A percentile compares a stretch with the other conserved stretches of the same genome.
Conservation (phyloP, 2,329 filamentous ascomycete species). For the Fusarium sp. region DNA sequence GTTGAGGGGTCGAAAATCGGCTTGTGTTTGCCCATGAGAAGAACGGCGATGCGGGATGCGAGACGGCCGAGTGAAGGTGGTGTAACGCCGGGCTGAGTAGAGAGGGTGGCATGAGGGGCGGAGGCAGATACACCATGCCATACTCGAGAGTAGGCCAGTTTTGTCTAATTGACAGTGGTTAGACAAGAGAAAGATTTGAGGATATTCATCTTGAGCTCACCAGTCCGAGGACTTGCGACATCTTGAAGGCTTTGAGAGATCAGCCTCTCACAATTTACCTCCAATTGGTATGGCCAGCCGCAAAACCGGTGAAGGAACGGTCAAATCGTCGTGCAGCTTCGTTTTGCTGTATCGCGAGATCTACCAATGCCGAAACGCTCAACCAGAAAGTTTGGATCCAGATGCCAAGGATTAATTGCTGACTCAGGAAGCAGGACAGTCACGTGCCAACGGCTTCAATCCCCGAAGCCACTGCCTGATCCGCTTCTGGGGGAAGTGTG, state of each 20-base stretch:
- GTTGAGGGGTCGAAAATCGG: conserved; percentile 97
- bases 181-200: conserved; percentile 10
- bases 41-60: conserved; percentile 84
- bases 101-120: conserved; percentile 69
- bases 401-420: conserved; percentile 37
- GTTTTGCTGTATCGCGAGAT: conserved; percentile 34
- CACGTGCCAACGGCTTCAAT: conserved; percentile 29
- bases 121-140: conserved; percentile 89
- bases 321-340: conserved; percentile 27
- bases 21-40: conserved; percentile 99
- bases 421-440: conserved; percentile 33
- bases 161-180: conserved; percentile 69
- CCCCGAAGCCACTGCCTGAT: conserved; percentile 37
- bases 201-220: conserved; percentile 56
- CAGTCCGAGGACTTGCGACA: conserved; percentile 83
- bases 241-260: conserved; percentile 51
- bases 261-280: conserved; percentile 26
- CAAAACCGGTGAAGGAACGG: conserved; percentile 9
- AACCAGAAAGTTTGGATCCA: conserved; percentile 41
- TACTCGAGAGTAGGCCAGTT: conserved; percentile 92
- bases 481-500: conserved; percentile 23
- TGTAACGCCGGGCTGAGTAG: conserved; percentile 64
- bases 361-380: conserved; percentile 18
- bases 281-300: conserved; percentile 19
- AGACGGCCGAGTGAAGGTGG: conserved; percentile 88